These are phyloP conservation scores for Trichoderma orchidacearum DNA, from an alignment of 495 filamentous ascomycete species.

Conservation along the genomic window DNA sequence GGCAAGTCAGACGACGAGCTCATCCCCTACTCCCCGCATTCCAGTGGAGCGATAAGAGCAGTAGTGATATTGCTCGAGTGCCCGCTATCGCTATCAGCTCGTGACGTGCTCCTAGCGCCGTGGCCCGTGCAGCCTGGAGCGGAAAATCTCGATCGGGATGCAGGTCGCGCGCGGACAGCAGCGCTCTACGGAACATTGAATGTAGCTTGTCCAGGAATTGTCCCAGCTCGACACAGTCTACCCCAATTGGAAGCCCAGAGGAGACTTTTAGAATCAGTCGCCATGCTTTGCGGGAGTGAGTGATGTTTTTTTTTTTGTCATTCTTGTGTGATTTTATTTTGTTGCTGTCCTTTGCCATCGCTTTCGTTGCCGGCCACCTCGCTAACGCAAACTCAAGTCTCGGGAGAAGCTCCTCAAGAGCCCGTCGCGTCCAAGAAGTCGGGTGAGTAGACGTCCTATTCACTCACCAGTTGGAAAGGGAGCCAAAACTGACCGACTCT, in stretches of 20 bases:
- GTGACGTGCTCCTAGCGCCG: not conserved
- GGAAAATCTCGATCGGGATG: slow-evolving; percentile 1
- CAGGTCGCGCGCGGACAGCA: not conserved
- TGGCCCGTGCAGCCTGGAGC: not conserved
- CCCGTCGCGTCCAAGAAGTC: slow-evolving; percentile 92
- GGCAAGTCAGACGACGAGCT: not conserved
- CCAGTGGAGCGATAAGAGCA: not conserved
- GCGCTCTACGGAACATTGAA: not conserved
- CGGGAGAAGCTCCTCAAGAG: slow-evolving; percentile 88
- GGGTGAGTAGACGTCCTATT: slow-evolving; percentile 41
- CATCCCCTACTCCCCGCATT: not conserved
- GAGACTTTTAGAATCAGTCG: not conserved
- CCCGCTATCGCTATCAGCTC: not conserved
- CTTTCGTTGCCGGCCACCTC: not conserved
- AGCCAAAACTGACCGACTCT: slow-evolving; percentile 18
- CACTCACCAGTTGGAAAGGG: slow-evolving; percentile 1
- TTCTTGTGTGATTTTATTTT: not conserved
- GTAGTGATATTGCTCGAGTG: too few species aligned
- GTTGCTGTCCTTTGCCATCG: not conserved
- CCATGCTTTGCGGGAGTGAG: slow-evolving; percentile 3
- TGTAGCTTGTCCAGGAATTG: not conserved
- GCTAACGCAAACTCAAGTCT: slow-evolving; percentile 45
- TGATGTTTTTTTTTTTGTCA: not conserved
- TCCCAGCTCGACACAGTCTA: not conserved
- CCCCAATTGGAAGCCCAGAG: not conserved